phyloP scores from a whole-genome alignment of 2,329 filamentous ascomycete species.

The Aspergillus luchuensis region DNA sequence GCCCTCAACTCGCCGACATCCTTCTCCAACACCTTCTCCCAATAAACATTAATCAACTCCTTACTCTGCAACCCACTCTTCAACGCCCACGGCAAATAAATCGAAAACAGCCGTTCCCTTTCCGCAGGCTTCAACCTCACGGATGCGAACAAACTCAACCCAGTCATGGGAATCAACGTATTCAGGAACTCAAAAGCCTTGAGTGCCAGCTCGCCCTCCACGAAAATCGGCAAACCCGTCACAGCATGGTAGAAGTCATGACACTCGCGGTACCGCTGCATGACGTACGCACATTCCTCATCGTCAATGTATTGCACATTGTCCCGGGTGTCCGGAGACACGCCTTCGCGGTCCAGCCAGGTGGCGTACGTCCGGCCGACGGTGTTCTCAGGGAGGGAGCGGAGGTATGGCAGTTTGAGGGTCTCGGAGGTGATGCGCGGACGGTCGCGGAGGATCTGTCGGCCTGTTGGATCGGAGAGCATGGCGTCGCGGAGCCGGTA shows the following conservation, averaged over 20 bases:
- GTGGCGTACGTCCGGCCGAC: slow-evolving; percentile 80
- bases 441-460: slow-evolving; percentile 85
- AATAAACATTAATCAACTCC: slow-evolving; percentile 94
- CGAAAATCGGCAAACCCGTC: slow-evolving; percentile 82
- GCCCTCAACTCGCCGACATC: slow-evolving; percentile 74
- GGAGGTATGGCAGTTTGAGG: slow-evolving; percentile 69
- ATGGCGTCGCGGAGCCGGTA: slow-evolving; percentile 88
- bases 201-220: slow-evolving; percentile 96
- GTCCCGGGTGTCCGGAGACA: slow-evolving; percentile 85
- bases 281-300: slow-evolving; percentile 94
- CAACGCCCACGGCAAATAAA: slow-evolving; percentile 84
- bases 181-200: slow-evolving; percentile 98
- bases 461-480: slow-evolving; percentile 79
- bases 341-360: slow-evolving; percentile 93
- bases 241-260: slow-evolving; percentile 98
- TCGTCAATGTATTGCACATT: slow-evolving; percentile 89
- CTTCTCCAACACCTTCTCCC: slow-evolving; percentile 89
- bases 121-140: slow-evolving; percentile 65
- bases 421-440: slow-evolving; percentile 80
- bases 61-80: slow-evolving; percentile 74
- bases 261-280: slow-evolving; percentile 96
- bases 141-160: slow-evolving; percentile 74
- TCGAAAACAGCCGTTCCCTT: slow-evolving; percentile 63
- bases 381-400: slow-evolving; percentile 68
- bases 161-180: slow-evolving; percentile 92